Evolutionary conservation across 257 asterid species (phyloP).

Genomic region (Nicotiana sylvestris): DNA sequence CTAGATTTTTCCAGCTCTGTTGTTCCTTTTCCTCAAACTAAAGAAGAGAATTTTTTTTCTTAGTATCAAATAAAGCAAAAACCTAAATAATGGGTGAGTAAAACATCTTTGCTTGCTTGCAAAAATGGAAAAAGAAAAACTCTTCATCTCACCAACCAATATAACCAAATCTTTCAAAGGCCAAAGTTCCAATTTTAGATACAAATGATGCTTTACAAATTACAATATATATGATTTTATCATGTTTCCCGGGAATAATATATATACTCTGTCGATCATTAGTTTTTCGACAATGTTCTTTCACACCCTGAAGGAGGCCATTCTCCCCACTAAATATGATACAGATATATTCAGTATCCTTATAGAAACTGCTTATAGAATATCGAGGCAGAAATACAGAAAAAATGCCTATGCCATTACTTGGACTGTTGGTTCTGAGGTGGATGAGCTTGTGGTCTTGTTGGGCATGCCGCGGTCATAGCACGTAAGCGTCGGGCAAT

Average conservation of each 20-base stretch:
- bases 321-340: constrained; percentile 6
- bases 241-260: background rate
- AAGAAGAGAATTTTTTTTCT: background rate
- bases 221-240: background rate
- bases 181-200: background rate
- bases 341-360: constrained; percentile 2
- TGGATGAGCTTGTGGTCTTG: constrained; percentile 37
- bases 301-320: background rate
- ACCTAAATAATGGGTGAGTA: background rate
- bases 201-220: constrained; percentile 15
- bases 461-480: constrained; percentile 51
- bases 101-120: background rate
- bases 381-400: background rate
- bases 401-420: constrained; percentile 21
- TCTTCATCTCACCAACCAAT: background rate
- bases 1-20: background rate
- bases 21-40: background rate
- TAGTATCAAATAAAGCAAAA: background rate
- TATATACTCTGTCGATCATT: constrained; percentile 9
- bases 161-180: background rate
- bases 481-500: constrained; percentile 71
- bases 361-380: background rate
- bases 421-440: constrained; percentile 41
- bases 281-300: background rate
- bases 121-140: background rate